Evolutionary conservation across 1,139 yeast species (phyloP), one percentile per base, ranked within the genome.

Genomic region (Hansenula sp.): DNA sequence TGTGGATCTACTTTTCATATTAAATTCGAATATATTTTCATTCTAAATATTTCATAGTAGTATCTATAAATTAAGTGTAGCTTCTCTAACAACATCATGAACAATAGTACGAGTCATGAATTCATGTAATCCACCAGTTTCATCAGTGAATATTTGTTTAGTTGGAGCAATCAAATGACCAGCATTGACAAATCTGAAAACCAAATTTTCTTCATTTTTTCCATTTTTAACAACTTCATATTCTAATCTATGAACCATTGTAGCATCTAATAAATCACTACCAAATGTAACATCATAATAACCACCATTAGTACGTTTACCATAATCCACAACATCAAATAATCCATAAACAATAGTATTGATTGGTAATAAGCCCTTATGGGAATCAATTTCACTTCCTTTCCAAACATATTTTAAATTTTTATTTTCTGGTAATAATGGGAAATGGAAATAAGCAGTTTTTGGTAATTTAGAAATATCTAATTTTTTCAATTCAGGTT

Each of bases 231-330:
- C 42, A 2, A 46, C 38, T 32, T 29, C 47, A 24, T 52, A 51
- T n/a, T 52, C 56, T 14, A 46, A 12, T 38, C 54, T 46, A 38
- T 52, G 56, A 16, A 36, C 43, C 43, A 6, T 44, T 84, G 9
- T 24, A 40, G 77, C 68, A 29, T 86, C 85, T 33, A 79, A 45
- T 2, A 74, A 64, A 34, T 82, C 74, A 18, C 78, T 83, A 25
- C 80, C 81, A 55, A 77, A 71, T 0, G 73, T 71, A 34, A 77
- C 77, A 51, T 77, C 59, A 4, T 84, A 73, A 45, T 84, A 88
- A 51, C 82, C 88, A 49, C 89, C 89, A 26, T 50, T 43, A 1
- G 52, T 31, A 21, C 46, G 45, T 5, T 24, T 31, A 17, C 55
- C 54, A 30, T 40, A 33, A 6, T 46, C 54, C 10, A 44, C 21